Evolutionary conservation across 306 rosid genomes (phyloP), one percentile per base, ranked within the genome.

Genomic region (Dalbergia cultrata): DNA sequence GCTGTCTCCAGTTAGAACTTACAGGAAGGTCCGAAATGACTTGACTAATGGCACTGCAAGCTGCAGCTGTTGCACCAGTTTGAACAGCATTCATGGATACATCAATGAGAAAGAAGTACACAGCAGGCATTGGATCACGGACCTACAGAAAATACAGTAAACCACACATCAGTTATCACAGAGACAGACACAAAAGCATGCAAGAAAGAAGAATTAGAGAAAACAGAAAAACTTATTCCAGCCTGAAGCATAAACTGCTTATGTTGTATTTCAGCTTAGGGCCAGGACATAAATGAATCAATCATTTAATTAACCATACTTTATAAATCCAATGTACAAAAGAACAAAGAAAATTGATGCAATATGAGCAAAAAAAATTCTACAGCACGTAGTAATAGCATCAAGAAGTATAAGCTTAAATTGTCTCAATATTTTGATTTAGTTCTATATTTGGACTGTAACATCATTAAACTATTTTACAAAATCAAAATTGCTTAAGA

Each of bases 41-140:
- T 95, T 92, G 98, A 88, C 69, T 85, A 81, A 95, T 93, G 81
- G 97, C 98, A 90, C 96, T 89, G 96, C 99, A 95, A 70, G 99
- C 99, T 81, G 99, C 99, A 80, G 94, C 99, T 63, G 99, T 86
- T 62, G 99, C 99, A 85, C 99, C 99, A 84, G 96, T 95, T 89
- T 95, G 98, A 72, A 95, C 82, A 56, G 99, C 96, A 82, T 95
- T 95, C 97, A 91, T 90, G 69, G 99, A 93, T 59, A 93, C 99
- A 89, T 95, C 99, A 34, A 95, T 84, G 81, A 95, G 98, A 83
- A 93, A 95, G 85, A 95, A 95, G 85, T 89, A 95, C 64, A 89
- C 96, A 53, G 99, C 98, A 6, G 99, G 97, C 98, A 95, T 95
- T 75, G 99, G 99, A 82, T 95, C 98, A 41, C 99, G 96, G 77